Percentiles rank a stretch among this genome's conserved stretches.
These are phyloP conservation scores for Trichopus zeylanicus DNA, from an alignment of 116 monocot genomes.

Conservation along the genomic window DNA sequence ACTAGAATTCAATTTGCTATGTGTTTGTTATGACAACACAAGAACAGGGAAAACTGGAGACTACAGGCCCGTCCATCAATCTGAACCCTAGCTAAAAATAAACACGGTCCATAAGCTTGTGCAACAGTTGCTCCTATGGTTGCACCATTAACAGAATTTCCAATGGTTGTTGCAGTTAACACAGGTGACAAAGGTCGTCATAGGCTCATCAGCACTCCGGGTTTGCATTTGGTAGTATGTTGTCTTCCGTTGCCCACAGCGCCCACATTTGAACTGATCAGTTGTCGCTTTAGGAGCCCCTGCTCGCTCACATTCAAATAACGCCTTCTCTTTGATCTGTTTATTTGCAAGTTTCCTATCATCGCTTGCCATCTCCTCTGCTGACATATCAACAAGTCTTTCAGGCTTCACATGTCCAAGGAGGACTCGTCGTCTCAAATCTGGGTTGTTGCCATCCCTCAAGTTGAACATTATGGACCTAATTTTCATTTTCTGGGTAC, in stretches of 20 bases:
- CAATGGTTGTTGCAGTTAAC: conserved; percentile 81
- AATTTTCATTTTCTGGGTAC: conserved; percentile 53
- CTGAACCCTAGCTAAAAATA: too few relatives aligned
- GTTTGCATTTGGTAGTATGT: conserved; percentile 95
- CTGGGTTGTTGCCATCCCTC: conserved; percentile 70
- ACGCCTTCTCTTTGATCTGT: conserved; percentile 79
- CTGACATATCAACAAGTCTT: conserved; percentile 29
- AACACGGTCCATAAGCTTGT: background rate
- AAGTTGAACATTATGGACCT: conserved; percentile 83
- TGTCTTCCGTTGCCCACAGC: conserved; percentile 80
- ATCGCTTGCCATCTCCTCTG: conserved; percentile 93
- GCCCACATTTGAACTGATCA: conserved; percentile 88
- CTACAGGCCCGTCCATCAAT: too few relatives aligned
- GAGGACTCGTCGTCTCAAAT: conserved; percentile 69
- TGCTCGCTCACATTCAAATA: conserved; percentile 69
- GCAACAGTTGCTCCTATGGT: background rate
- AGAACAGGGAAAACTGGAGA: too few relatives aligned
- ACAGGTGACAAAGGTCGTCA: conserved; percentile 79
- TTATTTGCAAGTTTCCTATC: conserved; percentile 50
- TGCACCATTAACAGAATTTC: conserved; percentile 44
- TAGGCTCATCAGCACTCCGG: conserved; percentile 79
- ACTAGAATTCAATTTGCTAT: too few relatives aligned
- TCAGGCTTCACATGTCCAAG: conserved; percentile 59
- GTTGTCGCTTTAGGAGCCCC: conserved; percentile 66
- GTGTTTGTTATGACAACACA: too few relatives aligned